Percentiles rank a stretch among this genome's conserved stretches.
Conservation (phyloP, 305 asterid species). For the Plantago lanceolata region DNA sequence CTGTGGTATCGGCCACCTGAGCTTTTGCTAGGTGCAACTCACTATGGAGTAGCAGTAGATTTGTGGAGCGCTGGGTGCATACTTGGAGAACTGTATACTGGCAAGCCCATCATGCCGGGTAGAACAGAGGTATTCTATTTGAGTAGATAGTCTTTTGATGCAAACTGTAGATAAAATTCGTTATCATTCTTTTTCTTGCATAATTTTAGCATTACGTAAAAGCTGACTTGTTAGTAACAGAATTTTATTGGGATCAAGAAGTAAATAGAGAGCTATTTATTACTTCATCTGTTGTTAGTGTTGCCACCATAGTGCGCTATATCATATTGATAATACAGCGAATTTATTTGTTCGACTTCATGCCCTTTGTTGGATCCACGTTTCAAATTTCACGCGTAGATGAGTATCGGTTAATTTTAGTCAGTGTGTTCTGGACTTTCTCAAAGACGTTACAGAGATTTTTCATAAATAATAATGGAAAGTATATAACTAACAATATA, state of each 20-base stretch:
- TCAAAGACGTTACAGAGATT: too few relatives aligned
- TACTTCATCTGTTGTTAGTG: not conserved
- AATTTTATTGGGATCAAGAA: not conserved
- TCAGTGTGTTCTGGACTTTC: not conserved
- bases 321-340: not conserved
- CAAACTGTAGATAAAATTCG: too few relatives aligned
- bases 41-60: conserved; percentile 13
- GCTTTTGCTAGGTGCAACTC: conserved; percentile 12
- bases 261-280: too few relatives aligned
- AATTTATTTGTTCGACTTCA: not conserved
- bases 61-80: conserved; percentile 18
- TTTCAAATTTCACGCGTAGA: not conserved
- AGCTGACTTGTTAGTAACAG: not conserved
- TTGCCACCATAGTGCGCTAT: not conserved
- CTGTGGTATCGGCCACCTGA: conserved; percentile 15
- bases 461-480: too few relatives aligned
- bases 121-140: conserved; percentile 4
- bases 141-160: not conserved
- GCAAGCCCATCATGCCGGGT: conserved; percentile 14
- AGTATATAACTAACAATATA: not conserved
- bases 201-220: too few relatives aligned
- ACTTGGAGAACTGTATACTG: conserved; percentile 11
- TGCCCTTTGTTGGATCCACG: not conserved
- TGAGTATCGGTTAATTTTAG: not conserved
- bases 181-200: too few relatives aligned